Evolutionary conservation across 768 basidiomycete species (phyloP).

Genomic region (Dentipellis fragilis): DNA sequence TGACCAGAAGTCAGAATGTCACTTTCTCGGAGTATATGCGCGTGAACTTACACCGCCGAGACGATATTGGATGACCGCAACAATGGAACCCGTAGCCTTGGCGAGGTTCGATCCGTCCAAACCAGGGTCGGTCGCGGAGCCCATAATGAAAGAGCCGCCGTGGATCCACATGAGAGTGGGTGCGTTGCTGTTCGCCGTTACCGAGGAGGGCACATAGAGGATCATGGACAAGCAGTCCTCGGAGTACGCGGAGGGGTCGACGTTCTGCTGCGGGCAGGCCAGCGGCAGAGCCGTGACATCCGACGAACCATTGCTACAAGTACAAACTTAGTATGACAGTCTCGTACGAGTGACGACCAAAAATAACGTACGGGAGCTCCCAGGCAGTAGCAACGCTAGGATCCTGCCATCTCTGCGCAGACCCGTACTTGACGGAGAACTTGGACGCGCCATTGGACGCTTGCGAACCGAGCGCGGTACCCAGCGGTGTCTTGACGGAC

Average conservation of each 20-base stretch:
- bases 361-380: constrained; percentile 47
- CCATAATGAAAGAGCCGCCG: constrained; percentile 70
- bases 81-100: constrained; percentile 58
- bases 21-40: neutral
- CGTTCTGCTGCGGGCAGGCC: constrained; percentile 57
- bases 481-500: constrained; percentile 39
- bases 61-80: constrained; percentile 77
- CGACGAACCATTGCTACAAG: constrained; percentile 36
- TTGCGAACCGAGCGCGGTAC: constrained; percentile 42
- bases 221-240: constrained; percentile 83
- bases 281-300: constrained; percentile 50
- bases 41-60: constrained; percentile 53
- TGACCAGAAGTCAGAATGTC: constrained; percentile 18
- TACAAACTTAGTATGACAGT: neutral
- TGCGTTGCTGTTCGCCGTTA: constrained; percentile 22
- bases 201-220: constrained; percentile 50
- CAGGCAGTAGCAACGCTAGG: constrained; percentile 46
- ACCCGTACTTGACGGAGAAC: constrained; percentile 60
- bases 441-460: constrained; percentile 41
- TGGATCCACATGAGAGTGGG: constrained; percentile 69
- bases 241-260: constrained; percentile 36
- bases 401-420: constrained; percentile 48
- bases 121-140: constrained; percentile 61
- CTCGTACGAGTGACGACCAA: neutral
- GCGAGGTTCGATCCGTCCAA: constrained; percentile 75